phyloP scores from a whole-genome alignment of 306 rosid genomes.

The Lagenaria siceraria region DNA sequence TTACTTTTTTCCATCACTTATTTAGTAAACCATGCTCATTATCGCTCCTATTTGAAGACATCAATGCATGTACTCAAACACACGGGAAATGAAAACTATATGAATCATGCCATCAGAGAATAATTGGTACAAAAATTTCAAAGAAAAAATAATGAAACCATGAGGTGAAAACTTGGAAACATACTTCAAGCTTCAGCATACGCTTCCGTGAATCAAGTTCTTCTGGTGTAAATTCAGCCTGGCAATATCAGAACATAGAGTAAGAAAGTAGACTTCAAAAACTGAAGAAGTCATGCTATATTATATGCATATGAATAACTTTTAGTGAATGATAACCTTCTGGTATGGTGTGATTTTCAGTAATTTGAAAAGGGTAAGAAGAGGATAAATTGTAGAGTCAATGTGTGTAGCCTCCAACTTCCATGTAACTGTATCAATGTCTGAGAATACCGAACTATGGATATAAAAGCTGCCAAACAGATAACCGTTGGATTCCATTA shows the following conservation, averaged over 20 bases:
- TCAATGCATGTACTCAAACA: background rate
- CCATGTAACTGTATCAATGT: slow-evolving; percentile 40
- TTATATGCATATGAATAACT: background rate
- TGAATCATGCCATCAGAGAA: background rate
- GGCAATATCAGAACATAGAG: slow-evolving; percentile 9
- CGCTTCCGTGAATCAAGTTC: slow-evolving; percentile 69
- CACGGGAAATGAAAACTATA: background rate
- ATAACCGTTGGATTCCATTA: background rate
- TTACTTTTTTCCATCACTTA: background rate
- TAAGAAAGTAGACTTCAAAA: background rate
- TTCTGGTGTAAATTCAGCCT: slow-evolving; percentile 78
- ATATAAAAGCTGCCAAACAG: slow-evolving; percentile 45
- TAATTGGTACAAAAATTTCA: background rate
- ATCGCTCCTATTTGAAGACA: background rate
- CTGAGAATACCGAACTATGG: slow-evolving; percentile 33
- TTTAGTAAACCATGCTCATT: background rate
- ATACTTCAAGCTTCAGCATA: slow-evolving; percentile 41
- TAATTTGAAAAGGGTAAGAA: slow-evolving; percentile 41
- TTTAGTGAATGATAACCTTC: slow-evolving; percentile 23
- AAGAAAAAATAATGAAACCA: background rate
- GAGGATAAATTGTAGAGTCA: slow-evolving; percentile 46
- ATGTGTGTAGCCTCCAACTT: slow-evolving; percentile 43
- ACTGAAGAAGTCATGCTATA: background rate
- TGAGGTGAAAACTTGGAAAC: background rate
- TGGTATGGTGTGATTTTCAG: slow-evolving; percentile 45